Base-by-base conservation (phyloP, 345 rosid species). In the Eutrema heterophyllum region DNA sequence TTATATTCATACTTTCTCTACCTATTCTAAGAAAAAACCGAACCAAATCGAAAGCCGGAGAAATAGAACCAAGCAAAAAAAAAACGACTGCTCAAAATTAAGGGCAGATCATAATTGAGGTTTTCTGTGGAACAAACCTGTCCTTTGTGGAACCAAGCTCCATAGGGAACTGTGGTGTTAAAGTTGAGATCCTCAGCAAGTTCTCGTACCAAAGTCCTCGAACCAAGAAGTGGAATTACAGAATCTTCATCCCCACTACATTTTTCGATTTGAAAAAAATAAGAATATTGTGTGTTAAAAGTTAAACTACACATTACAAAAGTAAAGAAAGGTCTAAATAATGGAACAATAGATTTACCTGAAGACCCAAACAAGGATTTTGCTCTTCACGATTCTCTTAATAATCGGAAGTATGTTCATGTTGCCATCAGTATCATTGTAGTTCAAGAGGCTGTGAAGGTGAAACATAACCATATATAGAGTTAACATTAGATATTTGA, bases 231-330 rank as follows among this genome's bases (percentile, higher is more conserved):
- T 3, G 96, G 96, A 33, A 89, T 89, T 13, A 93, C 92, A 7
- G 92, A 84, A 81, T 93, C 98, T 86, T 89, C 91, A 73, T 91
- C 96, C 12, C 97, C 96, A 46, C 94, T 93, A 70, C 72, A 81
- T 63, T 59, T 30, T 55, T 16, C 1, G 12, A 32, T 55, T 30
- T 32, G 60, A 55, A 54, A 29, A 54, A 13, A 55, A 54, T 13
- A 54, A 13, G 18, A 54, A 54, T 3, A 54, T 30, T 54, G 40
- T 32, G 21, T 44, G 33, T 30, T 30, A 30, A 30, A 21, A 1
- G 24, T 11, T 39, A 10, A 43, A 43, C 15, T 43, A 5, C 3
- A 43, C 0, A 43, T 26, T 55, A 7, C 2, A 3, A 3, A 29
- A 15, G 21, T 54, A 29, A 9, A 44, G 5, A 18, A 44, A 14